Conservation (phyloP, 2,329 filamentous ascomycete species). For the Alternaria gansuensis region DNA sequence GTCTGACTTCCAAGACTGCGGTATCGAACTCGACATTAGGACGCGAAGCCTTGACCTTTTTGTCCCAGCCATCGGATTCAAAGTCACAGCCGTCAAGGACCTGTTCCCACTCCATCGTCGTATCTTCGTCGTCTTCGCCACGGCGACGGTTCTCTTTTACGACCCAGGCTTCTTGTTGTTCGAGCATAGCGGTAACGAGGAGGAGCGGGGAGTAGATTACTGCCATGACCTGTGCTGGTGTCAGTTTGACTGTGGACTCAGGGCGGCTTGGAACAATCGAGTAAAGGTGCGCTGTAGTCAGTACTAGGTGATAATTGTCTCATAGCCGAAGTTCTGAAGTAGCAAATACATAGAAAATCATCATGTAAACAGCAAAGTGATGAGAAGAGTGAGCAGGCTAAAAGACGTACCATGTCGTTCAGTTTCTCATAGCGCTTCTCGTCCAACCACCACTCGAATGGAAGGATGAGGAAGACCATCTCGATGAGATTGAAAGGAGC, state of each 20-base stretch:
- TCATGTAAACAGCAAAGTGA: slow-evolving; percentile 67
- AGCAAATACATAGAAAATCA: slow-evolving; percentile 99
- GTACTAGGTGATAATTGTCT: slow-evolving; percentile 94
- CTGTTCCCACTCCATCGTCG: slow-evolving; percentile 92
- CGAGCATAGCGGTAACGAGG: slow-evolving; percentile 74
- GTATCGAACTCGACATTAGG: slow-evolving; percentile 84
- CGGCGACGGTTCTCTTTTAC: slow-evolving; percentile 78
- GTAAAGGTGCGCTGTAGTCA: slow-evolving; percentile 63
- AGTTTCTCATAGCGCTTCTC: slow-evolving; percentile 75
- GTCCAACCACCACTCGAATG: slow-evolving; percentile 96
- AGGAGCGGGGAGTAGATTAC: slow-evolving; percentile 85
- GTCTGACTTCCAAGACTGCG: slow-evolving; percentile 70
- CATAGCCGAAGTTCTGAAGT: slow-evolving; percentile 99
- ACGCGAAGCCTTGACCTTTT: slow-evolving; percentile 76
- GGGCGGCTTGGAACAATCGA: neutral
- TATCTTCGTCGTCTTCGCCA: slow-evolving; percentile 90
- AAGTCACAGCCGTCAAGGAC: slow-evolving; percentile 76
- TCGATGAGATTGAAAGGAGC: slow-evolving; percentile 95
- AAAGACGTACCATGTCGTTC: slow-evolving; percentile 71
- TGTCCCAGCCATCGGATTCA: slow-evolving; percentile 84
- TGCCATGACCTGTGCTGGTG: slow-evolving; percentile 70
- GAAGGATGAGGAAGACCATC: slow-evolving; percentile 77
- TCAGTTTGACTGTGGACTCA: neutral
- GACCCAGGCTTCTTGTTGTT: slow-evolving; percentile 57
- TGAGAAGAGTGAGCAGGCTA: neutral